phyloP scores from a whole-genome alignment of 768 basidiomycete species.

The Kwoniella newhampshirensis region DNA sequence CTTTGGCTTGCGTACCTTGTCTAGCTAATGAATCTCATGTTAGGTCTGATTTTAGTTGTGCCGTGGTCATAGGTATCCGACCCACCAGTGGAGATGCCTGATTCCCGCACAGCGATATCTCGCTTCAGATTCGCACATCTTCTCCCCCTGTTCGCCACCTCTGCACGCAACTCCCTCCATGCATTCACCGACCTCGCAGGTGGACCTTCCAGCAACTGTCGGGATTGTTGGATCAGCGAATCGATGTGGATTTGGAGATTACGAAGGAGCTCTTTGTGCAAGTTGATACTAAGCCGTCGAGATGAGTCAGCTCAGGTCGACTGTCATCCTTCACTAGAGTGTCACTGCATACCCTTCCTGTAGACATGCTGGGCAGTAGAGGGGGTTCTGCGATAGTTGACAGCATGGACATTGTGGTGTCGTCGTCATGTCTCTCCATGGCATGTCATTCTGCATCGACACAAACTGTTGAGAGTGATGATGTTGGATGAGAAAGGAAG shows the following conservation, averaged over 20 bases:
- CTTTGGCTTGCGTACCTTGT: background rate
- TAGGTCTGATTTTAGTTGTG: background rate
- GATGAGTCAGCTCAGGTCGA: too few species aligned
- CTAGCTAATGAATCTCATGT: background rate
- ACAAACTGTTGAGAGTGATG: too few species aligned
- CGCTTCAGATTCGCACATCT: constrained; percentile 14
- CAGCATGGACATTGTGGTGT: constrained; percentile 24
- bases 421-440: background rate
- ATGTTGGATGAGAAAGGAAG: too few species aligned
- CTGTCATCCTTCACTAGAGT: background rate
- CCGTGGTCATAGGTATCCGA: background rate
- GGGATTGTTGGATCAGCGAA: background rate
- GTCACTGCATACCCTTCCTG: constrained; percentile 28
- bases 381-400: constrained; percentile 10
- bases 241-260: constrained; percentile 12
- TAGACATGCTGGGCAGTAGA: constrained; percentile 27
- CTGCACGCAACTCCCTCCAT: constrained; percentile 32
- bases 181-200: background rate
- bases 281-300: constrained; percentile 1
- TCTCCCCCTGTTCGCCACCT: constrained; percentile 22
- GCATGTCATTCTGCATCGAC: constrained; percentile 8
- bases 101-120: constrained; percentile 8
- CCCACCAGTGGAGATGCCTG: constrained; percentile 9
- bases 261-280: constrained; percentile 8
- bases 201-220: background rate